Base-by-base conservation (phyloP, 1,284 basidiomycete genomes). In the Cutaneotrichosporon curvatum region DNA sequence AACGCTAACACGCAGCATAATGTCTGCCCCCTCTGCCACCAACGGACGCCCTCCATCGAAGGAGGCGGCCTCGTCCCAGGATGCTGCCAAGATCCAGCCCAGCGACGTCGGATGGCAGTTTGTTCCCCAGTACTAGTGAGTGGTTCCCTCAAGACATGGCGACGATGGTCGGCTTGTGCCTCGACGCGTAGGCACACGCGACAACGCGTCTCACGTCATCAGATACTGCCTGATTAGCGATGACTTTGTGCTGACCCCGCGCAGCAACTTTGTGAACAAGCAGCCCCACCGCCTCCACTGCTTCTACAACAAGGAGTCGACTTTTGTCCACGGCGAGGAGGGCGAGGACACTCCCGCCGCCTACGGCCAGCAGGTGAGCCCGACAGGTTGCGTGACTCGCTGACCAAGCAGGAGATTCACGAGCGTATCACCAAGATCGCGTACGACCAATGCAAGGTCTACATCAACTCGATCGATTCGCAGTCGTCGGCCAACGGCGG, bases 281-380 rank as follows among this genome's bases (percentile, higher is more conserved):
- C 84, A 94, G 57, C 94, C 94, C 56, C 79, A 85, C 74, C 86
- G 90, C 70, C 81, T 98, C 59, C 94, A 98, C 76, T 94, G 91
- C 76, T 98, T 98, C 78, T 99, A 98, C 79, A 96, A 85, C 68
- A 97, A 97, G 80, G 81, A 82, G 62, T 96, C 91, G 43, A 96
- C 94, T 59, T 94, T 92, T 76, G 87, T 87, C 69, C 91, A 95
- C 73, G 89, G 89, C 47, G 87, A 85, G 50, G 91, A 95, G 77
- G 95, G 92, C 48, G 91, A 95, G 74, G 94, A 97, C 45, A 82
- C 83, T 59, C 79, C 88, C 30, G 88, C 84, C 75, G 87, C 82
- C 61, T 59, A 60, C 16, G 94, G 94, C 46, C 94, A 98, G 75
- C 84, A 87, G 80, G 90, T 91, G 53, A 57, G 76, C 12, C 11